These are phyloP conservation scores for Quercus rubra DNA, from an alignment of 306 rosid genomes.

Conservation along the genomic window DNA sequence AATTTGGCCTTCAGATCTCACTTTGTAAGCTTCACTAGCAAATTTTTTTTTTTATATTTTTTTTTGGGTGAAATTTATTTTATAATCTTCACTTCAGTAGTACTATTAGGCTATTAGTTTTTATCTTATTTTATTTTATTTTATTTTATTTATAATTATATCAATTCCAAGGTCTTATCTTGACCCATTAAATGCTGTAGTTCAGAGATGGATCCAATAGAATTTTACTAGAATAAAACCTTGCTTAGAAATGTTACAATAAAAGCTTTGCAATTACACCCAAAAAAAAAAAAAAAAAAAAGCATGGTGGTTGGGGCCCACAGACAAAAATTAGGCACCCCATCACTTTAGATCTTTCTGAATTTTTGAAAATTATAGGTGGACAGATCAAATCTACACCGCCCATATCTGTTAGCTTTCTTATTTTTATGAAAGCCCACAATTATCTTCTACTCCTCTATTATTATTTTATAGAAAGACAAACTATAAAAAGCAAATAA, in stretches of 20 bases:
- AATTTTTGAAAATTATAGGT: background rate
- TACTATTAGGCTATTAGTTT: background rate
- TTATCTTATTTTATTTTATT: background rate
- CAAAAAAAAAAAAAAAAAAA: background rate
- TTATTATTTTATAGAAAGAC: background rate
- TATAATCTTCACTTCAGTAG: too few relatives aligned
- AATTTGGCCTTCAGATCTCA: constrained; percentile 12
- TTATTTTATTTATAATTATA: background rate
- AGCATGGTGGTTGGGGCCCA: constrained; percentile 16
- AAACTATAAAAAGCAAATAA: constrained; percentile 1
- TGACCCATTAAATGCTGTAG: constrained; percentile 23
- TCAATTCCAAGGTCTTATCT: background rate
- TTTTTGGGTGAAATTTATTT: background rate
- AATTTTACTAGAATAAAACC: constrained; percentile 13
- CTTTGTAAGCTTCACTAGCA: background rate
- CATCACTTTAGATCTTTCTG: background rate
- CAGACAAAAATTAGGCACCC: constrained; percentile 8
- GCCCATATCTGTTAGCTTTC: background rate
- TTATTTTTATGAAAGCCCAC: background rate
- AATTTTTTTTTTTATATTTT: background rate
- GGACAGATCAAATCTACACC: constrained; percentile 9
- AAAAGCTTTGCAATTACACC: background rate
- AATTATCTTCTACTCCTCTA: background rate
- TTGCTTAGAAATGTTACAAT: constrained; percentile 3
- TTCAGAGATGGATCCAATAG: constrained; percentile 16